Conservation (phyloP, 2,329 filamentous ascomycete genomes). For the Colletotrichum tofieldiae region DNA sequence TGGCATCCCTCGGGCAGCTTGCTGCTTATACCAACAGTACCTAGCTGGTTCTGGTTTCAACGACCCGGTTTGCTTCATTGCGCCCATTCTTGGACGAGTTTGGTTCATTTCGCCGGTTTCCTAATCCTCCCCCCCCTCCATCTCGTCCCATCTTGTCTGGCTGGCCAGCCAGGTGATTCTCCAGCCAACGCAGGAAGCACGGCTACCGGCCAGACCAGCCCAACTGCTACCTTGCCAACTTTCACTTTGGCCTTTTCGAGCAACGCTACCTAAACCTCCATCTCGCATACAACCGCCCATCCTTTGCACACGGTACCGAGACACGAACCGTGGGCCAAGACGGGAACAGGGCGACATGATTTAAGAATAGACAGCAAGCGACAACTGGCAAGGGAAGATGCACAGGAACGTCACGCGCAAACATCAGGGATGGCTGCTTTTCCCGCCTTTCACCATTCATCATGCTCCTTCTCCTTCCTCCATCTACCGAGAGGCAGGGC, state of each 20-base stretch:
- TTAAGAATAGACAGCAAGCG: conserved; percentile 10
- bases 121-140: neutral
- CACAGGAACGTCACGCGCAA: neutral
- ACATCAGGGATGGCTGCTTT: neutral
- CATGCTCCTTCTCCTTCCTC: neutral
- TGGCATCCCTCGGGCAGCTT: conserved; percentile 12
- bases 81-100: neutral
- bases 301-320: conserved; percentile 7
- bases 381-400: neutral
- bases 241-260: neutral
- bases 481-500: neutral
- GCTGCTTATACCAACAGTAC: neutral
- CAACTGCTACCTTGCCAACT: neutral
- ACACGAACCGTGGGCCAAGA: conserved; percentile 5
- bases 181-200: neutral
- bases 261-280: conserved; percentile 8
- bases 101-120: too few relatives aligned
- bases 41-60: neutral
- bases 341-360: neutral
- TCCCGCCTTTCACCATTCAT: neutral
- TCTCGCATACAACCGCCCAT: conserved; percentile 14
- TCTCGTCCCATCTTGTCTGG: conserved; percentile 15
- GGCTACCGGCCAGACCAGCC: conserved; percentile 2
- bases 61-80: neutral
- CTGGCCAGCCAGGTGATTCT: neutral